Base-by-base conservation (phyloP, 805 yeast species). In the Candida broadrunensis region DNA sequence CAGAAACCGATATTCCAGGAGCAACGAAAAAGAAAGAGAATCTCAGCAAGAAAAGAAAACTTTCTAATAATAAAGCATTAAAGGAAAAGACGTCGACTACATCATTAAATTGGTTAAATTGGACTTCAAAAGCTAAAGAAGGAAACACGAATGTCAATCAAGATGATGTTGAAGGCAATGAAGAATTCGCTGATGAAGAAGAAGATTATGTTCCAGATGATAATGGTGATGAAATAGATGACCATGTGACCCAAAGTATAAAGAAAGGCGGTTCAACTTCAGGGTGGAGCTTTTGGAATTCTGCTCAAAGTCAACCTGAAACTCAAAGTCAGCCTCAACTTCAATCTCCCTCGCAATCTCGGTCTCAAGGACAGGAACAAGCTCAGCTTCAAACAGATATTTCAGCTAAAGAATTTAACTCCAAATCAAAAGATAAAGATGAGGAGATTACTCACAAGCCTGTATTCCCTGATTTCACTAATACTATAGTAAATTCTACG, bases 281-380 rank as follows among this genome's bases (percentile, higher is more conserved):
- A 16, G 67, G 68, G 43, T 68, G 74, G 73, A 61, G 49, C 36
- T 47, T 69, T 44, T 68, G 74, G 73, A 40, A 29, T 27, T 17
- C 37, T 20, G 21, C 30, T 15, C 35, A 25, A 17, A 39, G 33
- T 23, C 39, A 36, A 18, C 31, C 33, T 30, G 35, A 20, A 18
- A 33, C 25, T 33, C 24, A 29, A 17, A 33, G 29, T 18, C n/a
- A n/a, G n/a, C n/a, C n/a, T n/a, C n/a, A 33, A 31, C 14, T 14
- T 6, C 3, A 27, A 31, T 12, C 2, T 12, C 3, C 18, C 29
- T 3, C 15, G 29, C 12, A 34, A 34, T 12, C 3, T 14, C 9
- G 3, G 21, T 24, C 25, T 15, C 33, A 25, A 14, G 38, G 33
- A 19, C 38, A 36, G 16, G 31, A 35, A 30, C 30, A 20, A 17